A percentile compares a stretch with the other conserved stretches of the same genome.
Conservation (phyloP, 2,329 filamentous ascomycete species). For the Ascochyta fabae region DNA sequence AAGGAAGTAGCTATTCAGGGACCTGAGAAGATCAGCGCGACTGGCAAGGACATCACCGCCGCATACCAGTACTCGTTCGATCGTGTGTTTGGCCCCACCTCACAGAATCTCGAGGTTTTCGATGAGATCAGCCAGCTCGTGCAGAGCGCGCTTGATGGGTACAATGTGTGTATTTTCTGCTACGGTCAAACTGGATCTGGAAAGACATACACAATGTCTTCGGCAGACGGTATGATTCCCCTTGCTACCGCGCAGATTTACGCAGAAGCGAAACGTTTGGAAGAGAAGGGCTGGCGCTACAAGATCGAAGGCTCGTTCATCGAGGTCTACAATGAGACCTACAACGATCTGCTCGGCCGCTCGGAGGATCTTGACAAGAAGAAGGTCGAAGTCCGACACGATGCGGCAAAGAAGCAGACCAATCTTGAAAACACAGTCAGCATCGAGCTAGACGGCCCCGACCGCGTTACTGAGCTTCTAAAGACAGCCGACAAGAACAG, state of each 20-base stretch:
- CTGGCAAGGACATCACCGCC: slow-evolving; percentile 77
- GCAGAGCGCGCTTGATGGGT: slow-evolving; percentile 93
- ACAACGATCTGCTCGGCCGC: slow-evolving; percentile 84
- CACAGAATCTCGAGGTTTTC: slow-evolving; percentile 86
- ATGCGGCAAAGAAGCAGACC: slow-evolving; percentile 80
- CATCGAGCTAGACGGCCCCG: slow-evolving; percentile 77
- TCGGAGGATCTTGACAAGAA: slow-evolving; percentile 76
- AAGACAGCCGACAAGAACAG: slow-evolving; percentile 82
- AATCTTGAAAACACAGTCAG: slow-evolving; percentile 80
- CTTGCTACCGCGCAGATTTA: slow-evolving; percentile 93
- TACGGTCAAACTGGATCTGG: slow-evolving; percentile 97
- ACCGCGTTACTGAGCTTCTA: slow-evolving; percentile 80
- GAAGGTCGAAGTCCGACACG: slow-evolving; percentile 89
- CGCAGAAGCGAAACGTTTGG: slow-evolving; percentile 79
- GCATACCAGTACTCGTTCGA: slow-evolving; percentile 90
- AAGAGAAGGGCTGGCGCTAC: slow-evolving; percentile 93
- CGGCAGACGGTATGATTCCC: slow-evolving; percentile 94
- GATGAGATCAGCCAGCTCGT: slow-evolving; percentile 96
- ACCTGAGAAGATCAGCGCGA: slow-evolving; percentile 80
- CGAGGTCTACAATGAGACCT: slow-evolving; percentile 97
- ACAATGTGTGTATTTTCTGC: slow-evolving; percentile 98
- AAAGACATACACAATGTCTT: slow-evolving; percentile 97
- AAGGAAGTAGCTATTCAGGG: slow-evolving; percentile 86
- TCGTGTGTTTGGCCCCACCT: slow-evolving; percentile 81
- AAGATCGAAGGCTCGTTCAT: slow-evolving; percentile 94